Conservation (phyloP, 495 filamentous ascomycete genomes). For the Xylaria longipes region DNA sequence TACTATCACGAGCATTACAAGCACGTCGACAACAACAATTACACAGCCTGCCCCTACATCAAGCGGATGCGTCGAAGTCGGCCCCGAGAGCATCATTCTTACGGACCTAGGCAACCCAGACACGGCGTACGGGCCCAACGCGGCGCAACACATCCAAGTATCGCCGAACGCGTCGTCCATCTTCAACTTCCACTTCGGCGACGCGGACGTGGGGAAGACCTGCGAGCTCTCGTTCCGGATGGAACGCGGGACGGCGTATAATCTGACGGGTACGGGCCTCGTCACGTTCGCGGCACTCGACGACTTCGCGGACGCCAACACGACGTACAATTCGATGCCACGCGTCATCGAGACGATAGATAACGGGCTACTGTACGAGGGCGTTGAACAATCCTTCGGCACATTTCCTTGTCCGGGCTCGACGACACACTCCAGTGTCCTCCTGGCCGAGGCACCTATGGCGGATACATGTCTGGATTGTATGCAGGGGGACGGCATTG, state of each 20-base stretch:
- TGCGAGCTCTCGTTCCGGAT: slow-evolving; percentile 69
- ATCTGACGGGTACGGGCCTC: slow-evolving; percentile 62
- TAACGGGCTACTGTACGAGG: slow-evolving; percentile 18
- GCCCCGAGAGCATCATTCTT: slow-evolving; percentile 58
- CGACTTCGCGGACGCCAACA: slow-evolving; percentile 45
- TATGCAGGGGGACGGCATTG: slow-evolving; percentile 10
- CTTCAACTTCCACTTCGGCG: slow-evolving; percentile 75
- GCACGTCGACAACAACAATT: slow-evolving; percentile 15
- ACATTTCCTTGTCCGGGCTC: slow-evolving; percentile 35
- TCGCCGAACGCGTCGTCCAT: slow-evolving; percentile 62
- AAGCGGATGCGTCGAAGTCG: slow-evolving; percentile 24
- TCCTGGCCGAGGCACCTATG: slow-evolving; percentile 22
- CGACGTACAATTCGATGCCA: slow-evolving; percentile 61
- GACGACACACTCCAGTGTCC: background rate
- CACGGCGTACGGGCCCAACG: slow-evolving; percentile 40
- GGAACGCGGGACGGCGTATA: slow-evolving; percentile 51
- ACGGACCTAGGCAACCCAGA: slow-evolving; percentile 62
- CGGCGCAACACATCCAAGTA: slow-evolving; percentile 63
- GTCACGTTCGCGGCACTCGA: slow-evolving; percentile 60
- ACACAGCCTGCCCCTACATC: slow-evolving; percentile 14
- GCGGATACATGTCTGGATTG: slow-evolving; percentile 27
- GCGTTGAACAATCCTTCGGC: slow-evolving; percentile 18
- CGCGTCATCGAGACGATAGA: slow-evolving; percentile 40
- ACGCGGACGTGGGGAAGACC: slow-evolving; percentile 59
- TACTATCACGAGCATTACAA: slow-evolving; percentile 24